Conservation (phyloP, 805 yeast genomes). For the Candida michaelii region DNA sequence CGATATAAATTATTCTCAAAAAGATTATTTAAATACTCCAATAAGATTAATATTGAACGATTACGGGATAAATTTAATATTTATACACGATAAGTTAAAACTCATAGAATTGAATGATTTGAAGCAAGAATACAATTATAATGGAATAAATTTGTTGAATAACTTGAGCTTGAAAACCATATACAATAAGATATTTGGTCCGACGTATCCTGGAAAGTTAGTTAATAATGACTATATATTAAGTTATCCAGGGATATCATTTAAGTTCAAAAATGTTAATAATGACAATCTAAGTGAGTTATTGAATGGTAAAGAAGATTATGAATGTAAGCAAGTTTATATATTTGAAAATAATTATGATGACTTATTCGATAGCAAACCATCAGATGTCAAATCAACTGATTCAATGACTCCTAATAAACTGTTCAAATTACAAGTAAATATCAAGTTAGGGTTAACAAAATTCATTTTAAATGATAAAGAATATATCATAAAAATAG, state of each 20-base stretch:
- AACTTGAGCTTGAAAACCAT: slow-evolving; percentile 36
- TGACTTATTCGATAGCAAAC: neutral
- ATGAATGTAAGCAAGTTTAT: neutral
- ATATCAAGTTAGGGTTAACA: slow-evolving; percentile 22
- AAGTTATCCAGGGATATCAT: slow-evolving; percentile 58
- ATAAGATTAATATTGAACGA: slow-evolving; percentile 15
- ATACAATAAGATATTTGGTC: slow-evolving; percentile 60
- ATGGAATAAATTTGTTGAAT: slow-evolving; percentile 25
- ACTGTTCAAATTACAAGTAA: slow-evolving; percentile 5
- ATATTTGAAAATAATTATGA: slow-evolving; percentile 1
- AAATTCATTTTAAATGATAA: slow-evolving; percentile 20
- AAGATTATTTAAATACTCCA: slow-evolving; percentile 31
- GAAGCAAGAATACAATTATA: slow-evolving; percentile 20
- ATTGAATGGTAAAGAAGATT: slow-evolving; percentile 6
- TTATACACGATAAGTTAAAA: slow-evolving; percentile 24
- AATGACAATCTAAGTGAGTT: slow-evolving; percentile 29
- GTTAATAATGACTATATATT: slow-evolving; percentile 36
- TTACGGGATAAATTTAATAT: slow-evolving; percentile 27
- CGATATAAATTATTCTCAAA: slow-evolving; percentile 24
- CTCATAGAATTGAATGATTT: slow-evolving; percentile 28
- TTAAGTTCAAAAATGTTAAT: slow-evolving; percentile 36
- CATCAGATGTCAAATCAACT: neutral
- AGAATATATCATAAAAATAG: slow-evolving; percentile 27
- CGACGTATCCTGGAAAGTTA: slow-evolving; percentile 56
- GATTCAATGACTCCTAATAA: neutral